Conservation (phyloP, 768 basidiomycete species). For the Hortiboletus campestris region DNA sequence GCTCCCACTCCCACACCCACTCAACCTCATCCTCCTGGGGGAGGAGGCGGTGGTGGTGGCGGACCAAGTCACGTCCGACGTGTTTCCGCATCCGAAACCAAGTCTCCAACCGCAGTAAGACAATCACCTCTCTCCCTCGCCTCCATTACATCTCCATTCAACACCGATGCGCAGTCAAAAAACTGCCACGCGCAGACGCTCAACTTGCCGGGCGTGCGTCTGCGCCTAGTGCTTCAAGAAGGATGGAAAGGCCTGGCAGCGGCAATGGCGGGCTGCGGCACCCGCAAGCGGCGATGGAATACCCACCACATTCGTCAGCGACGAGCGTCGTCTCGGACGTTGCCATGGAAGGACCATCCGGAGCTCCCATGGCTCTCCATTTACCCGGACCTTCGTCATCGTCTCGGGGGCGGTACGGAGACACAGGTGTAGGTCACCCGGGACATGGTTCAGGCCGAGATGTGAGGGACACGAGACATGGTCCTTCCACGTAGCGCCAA, state of each 20-base stretch:
- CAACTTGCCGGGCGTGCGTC: conserved; percentile 69
- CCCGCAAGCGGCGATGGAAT: conserved; percentile 28
- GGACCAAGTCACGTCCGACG: conserved; percentile 27
- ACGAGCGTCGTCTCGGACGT: conserved; percentile 22
- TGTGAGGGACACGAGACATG: conserved; percentile 31
- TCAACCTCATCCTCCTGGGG: conserved; percentile 11
- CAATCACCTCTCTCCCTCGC: conserved; percentile 41
- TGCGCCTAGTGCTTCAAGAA: conserved; percentile 52
- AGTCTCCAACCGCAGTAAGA: conserved; percentile 32
- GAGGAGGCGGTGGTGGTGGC: conserved; percentile 11
- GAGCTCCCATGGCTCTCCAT: conserved; percentile 33
- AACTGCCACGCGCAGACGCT: conserved; percentile 79
- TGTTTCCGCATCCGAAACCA: conserved; percentile 29
- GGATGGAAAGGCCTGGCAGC: conserved; percentile 35
- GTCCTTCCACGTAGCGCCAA: conserved; percentile 29
- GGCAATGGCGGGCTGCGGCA: conserved; percentile 41
- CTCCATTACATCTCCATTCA: conserved; percentile 43
- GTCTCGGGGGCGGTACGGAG: conserved; percentile 36
- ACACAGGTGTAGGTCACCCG: conserved; percentile 28
- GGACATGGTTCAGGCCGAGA: conserved; percentile 34
- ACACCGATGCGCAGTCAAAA: conserved; percentile 54
- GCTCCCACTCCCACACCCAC: conserved; percentile 18
- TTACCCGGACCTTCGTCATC: conserved; percentile 31
- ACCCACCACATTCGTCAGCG: conserved; percentile 24
- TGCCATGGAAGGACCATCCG: conserved; percentile 30